A percentile compares a stretch with the other conserved stretches of the same genome.
These are phyloP conservation scores for Acanthamoeba royreba DNA, from an alignment of 208 protist species.

Conservation along the genomic window DNA sequence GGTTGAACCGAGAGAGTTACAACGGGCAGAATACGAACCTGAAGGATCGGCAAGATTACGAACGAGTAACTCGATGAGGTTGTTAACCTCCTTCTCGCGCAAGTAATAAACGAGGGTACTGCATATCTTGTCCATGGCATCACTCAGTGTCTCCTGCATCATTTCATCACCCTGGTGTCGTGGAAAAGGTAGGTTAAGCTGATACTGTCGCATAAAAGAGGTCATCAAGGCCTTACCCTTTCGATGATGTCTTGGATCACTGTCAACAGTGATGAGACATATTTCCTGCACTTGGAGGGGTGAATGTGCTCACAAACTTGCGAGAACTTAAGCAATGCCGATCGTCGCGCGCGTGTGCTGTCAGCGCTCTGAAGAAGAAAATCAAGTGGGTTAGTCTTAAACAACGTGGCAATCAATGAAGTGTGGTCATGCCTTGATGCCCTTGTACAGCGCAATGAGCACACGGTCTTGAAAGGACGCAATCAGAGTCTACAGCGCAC, in stretches of 20 bases:
- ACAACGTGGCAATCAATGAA: no score
- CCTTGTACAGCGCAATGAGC: conserved; percentile 12
- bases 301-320: conserved; percentile 2
- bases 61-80: conserved; percentile 27
- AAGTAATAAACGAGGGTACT: neutral
- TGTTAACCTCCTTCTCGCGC: conserved; percentile 36
- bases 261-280: neutral
- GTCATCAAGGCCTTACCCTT: neutral
- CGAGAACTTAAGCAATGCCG: conserved; percentile 32
- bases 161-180: conserved; percentile 23
- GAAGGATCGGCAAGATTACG: neutral
- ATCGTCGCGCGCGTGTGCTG: neutral
- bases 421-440: neutral
- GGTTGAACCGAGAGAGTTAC: neutral
- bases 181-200: no score
- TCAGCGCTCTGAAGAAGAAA: neutral
- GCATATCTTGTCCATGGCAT: conserved; percentile 26
- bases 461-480: neutral
- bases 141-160: neutral
- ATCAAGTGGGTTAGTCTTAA: neutral
- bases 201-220: no score
- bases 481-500: neutral
- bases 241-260: conserved; percentile 29
- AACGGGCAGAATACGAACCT: no score
- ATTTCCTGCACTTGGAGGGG: conserved; percentile 6